These are phyloP conservation scores for Cardamine resedifolia DNA, from an alignment of 345 rosid genomes.

Conservation along the genomic window DNA sequence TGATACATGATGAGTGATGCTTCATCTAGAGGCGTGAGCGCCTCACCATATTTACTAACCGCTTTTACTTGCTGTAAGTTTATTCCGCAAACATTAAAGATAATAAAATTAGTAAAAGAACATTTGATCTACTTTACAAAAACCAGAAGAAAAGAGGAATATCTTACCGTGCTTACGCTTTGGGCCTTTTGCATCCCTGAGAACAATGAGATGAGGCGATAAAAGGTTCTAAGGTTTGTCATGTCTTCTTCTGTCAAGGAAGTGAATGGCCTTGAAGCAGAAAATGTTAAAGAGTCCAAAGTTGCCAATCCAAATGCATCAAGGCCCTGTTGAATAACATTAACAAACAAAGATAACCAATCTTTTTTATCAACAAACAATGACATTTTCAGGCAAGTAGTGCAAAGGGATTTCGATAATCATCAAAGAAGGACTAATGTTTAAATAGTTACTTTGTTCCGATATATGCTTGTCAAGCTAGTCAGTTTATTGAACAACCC, in stretches of 20 bases:
- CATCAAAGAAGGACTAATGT: neutral
- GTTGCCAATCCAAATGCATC: conserved; percentile 91
- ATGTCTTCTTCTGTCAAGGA: conserved; percentile 73
- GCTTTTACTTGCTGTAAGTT: conserved; percentile 48
- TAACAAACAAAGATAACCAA: neutral
- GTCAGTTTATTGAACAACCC: neutral
- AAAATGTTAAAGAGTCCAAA: conserved; percentile 58
- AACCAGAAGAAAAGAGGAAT: neutral
- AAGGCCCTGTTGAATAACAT: conserved; percentile 58
- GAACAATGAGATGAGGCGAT: conserved; percentile 61
- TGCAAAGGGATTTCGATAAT: neutral
- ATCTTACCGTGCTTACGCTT: conserved; percentile 44
- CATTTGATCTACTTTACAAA: neutral
- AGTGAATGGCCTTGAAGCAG: conserved; percentile 42
- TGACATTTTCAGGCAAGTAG: neutral
- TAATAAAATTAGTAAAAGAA: neutral
- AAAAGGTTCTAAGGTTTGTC: conserved; percentile 68
- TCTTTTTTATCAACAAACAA: neutral
- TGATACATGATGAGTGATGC: conserved; percentile 40
- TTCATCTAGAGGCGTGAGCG: conserved; percentile 39
- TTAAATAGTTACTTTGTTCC: neutral
- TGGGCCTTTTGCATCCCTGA: conserved; percentile 49
- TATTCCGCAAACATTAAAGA: neutral
- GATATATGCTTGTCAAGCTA: conserved; percentile 7
- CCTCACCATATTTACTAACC: conserved; percentile 34